These are phyloP conservation scores for Vigna trinervia DNA, from an alignment of 306 rosid genomes.

Conservation along the genomic window DNA sequence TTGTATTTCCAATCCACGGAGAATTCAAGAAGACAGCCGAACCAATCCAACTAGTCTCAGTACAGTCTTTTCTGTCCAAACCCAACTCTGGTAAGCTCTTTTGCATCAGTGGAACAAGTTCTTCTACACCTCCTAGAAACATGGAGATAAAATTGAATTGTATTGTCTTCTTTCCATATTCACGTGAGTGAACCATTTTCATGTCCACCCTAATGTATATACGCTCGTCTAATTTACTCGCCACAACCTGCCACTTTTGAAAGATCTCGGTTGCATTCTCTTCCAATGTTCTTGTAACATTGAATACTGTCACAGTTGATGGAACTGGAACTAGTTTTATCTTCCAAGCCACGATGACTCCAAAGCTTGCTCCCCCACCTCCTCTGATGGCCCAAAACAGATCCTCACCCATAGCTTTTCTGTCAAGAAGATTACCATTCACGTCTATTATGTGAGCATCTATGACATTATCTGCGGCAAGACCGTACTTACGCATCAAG, in stretches of 20 bases:
- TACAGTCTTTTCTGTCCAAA: conserved; percentile 39
- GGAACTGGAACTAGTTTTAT: conserved; percentile 61
- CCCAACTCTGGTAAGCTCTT: conserved; percentile 39
- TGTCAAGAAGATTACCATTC: no score
- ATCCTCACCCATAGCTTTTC: no score
- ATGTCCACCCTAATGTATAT: not conserved
- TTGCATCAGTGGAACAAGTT: no score
- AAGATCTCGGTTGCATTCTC: conserved; percentile 45
- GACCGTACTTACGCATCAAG: conserved; percentile 52
- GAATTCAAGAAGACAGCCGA: not conserved
- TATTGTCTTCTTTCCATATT: not conserved
- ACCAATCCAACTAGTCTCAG: not conserved
- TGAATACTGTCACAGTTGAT: conserved; percentile 56
- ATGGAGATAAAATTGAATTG: conserved; percentile 13
- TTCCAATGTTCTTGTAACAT: conserved; percentile 48
- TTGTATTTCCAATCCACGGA: not conserved
- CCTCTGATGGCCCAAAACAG: no score
- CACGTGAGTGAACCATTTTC: conserved; percentile 2
- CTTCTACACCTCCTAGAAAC: conserved; percentile 51
- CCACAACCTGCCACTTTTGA: no score
- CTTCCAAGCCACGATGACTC: conserved; percentile 63
- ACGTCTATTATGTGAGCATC: no score
- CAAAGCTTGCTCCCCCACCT: conserved; percentile 67
- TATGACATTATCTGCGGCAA: not conserved
- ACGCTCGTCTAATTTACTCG: conserved; percentile 24